These are phyloP conservation scores for Scortechinia acanthostroma DNA, from an alignment of 2,329 filamentous ascomycete genomes.

Conservation along the genomic window DNA sequence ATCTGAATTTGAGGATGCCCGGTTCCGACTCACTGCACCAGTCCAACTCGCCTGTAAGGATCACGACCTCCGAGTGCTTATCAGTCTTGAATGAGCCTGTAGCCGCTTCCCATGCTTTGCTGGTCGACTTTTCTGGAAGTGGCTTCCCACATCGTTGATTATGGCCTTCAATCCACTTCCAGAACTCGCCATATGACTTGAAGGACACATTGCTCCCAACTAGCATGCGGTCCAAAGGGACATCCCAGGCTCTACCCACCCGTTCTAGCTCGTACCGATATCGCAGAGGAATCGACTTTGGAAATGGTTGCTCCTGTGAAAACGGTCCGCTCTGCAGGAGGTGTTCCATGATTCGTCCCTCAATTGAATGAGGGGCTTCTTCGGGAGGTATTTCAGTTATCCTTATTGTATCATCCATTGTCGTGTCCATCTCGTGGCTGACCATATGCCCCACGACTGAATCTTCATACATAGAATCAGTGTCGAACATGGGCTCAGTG, in stretches of 20 bases:
- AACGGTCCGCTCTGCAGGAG: not conserved
- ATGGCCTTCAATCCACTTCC: not conserved
- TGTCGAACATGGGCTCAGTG: not conserved
- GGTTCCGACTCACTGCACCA: conserved; percentile 20
- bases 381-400: not conserved
- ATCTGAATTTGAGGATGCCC: conserved; percentile 23
- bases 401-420: not conserved
- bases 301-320: not conserved
- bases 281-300: not conserved
- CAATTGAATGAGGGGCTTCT: too few relatives aligned
- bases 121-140: not conserved
- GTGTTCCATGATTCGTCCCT: not conserved
- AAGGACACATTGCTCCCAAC: not conserved
- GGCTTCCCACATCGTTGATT: not conserved
- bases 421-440: not conserved
- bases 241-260: not conserved
- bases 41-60: conserved; percentile 26
- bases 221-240: not conserved
- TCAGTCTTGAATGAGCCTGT: conserved; percentile 17
- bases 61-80: conserved; percentile 23
- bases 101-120: conserved; percentile 21
- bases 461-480: not conserved
- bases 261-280: not conserved
- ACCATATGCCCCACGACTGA: not conserved
- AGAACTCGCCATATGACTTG: not conserved